phyloP scores from a whole-genome alignment of 805 yeast genomes.

The Ogataea trehalophila region DNA sequence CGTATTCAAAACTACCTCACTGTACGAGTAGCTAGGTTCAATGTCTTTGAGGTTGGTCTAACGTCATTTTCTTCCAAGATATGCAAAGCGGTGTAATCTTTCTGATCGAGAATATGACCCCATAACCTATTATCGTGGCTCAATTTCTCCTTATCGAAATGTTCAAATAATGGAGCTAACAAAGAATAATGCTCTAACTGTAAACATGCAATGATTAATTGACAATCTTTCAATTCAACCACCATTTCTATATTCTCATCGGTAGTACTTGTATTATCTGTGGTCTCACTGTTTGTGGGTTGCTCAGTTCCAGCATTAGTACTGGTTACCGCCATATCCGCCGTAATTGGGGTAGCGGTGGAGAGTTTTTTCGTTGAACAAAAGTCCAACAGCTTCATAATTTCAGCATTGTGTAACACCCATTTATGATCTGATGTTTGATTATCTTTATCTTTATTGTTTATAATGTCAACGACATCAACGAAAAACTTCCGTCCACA shows the following conservation, averaged over 20 bases:
- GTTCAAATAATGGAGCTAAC: neutral
- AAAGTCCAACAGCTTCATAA: neutral
- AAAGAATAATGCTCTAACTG: neutral
- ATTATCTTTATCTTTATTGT: neutral
- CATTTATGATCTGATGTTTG: too few species aligned
- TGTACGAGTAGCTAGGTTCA: slow-evolving; percentile 1
- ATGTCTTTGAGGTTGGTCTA: slow-evolving; percentile 11
- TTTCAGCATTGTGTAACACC: neutral
- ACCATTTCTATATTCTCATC: neutral
- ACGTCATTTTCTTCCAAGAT: slow-evolving; percentile 10
- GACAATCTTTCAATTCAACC: neutral
- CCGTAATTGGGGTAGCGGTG: too few species aligned
- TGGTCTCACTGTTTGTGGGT: neutral
- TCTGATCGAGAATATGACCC: slow-evolving; percentile 14
- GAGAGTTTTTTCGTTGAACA: too few species aligned
- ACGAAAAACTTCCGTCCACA: slow-evolving; percentile 1
- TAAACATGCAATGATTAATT: neutral
- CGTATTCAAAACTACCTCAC: too few species aligned
- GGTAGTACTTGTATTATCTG: neutral
- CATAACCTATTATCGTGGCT: slow-evolving; percentile 15
- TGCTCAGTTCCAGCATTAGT: neutral
- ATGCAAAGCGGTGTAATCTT: slow-evolving; percentile 11
- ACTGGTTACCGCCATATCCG: neutral
- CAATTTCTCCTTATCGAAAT: slow-evolving; percentile 5
- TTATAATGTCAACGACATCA: neutral